Evolutionary conservation across 441 rosid genomes (phyloP).

Genomic region (Pelargonium myrrhifolium): DNA sequence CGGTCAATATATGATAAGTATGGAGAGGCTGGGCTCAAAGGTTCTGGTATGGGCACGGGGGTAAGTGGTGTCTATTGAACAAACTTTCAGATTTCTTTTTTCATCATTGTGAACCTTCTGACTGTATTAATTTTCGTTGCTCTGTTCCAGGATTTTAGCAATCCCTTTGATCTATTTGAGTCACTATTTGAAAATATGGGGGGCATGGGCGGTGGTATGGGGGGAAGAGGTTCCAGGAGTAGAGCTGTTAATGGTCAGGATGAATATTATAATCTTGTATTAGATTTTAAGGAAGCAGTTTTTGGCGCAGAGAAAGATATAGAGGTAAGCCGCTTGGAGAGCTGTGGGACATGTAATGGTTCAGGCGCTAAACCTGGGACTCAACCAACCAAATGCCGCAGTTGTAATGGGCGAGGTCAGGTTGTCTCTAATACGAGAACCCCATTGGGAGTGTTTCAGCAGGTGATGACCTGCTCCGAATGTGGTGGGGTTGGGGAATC

Average conservation of each 20-base stretch:
- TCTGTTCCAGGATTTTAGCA: constrained; percentile 71
- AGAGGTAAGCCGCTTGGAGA: constrained; percentile 79
- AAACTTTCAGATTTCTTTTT: neutral
- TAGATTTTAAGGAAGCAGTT: constrained; percentile 87
- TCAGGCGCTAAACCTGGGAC: constrained; percentile 90
- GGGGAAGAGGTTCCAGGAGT: constrained; percentile 52
- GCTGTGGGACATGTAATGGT: constrained; percentile 73
- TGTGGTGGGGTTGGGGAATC: constrained; percentile 80
- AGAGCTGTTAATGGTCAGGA: constrained; percentile 86
- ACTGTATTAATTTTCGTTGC: constrained; percentile 12
- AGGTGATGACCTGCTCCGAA: constrained; percentile 78
- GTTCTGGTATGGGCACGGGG: constrained; percentile 95
- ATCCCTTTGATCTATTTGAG: constrained; percentile 90
- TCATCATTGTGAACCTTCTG: neutral
- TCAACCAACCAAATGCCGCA: constrained; percentile 61
- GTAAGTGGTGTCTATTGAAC: constrained; percentile 34
- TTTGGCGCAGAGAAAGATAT: constrained; percentile 91
- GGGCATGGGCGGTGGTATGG: constrained; percentile 58
- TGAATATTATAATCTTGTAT: constrained; percentile 65
- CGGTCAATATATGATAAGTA: constrained; percentile 81
- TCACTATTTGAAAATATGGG: constrained; percentile 80
- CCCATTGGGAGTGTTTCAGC: constrained; percentile 92
- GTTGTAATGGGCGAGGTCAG: constrained; percentile 94
- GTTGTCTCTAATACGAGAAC: constrained; percentile 84
- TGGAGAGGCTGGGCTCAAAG: constrained; percentile 95